Evolutionary conservation across 306 rosid species (phyloP).

Genomic region (Corylus americana): DNA sequence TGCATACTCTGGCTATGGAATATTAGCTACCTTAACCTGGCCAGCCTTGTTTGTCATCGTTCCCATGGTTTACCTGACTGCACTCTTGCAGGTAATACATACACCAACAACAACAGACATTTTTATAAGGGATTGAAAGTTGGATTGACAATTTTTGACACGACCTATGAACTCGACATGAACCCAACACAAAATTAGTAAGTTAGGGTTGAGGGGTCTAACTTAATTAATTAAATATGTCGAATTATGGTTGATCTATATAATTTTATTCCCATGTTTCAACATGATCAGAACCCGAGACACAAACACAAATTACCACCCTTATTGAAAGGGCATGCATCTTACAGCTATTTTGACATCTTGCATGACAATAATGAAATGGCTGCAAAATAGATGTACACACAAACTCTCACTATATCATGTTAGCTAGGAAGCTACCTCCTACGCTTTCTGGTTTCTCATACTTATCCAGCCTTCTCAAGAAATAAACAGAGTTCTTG

Average conservation of each 20-base stretch:
- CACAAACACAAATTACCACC: no score
- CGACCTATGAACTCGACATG: no score
- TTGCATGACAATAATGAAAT: background rate
- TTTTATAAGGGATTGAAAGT: background rate
- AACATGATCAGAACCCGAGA: no score
- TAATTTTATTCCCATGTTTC: no score
- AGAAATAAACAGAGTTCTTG: no score
- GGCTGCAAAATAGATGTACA: background rate
- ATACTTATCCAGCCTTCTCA: no score
- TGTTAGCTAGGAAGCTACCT: background rate
- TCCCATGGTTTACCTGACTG: constrained; percentile 41
- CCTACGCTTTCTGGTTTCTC: background rate
- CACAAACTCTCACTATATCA: background rate
- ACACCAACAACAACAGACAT: background rate
- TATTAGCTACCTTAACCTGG: constrained; percentile 54
- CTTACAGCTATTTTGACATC: background rate
- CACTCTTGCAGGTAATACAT: constrained; percentile 45
- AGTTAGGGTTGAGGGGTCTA: no score
- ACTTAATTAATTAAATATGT: no score
- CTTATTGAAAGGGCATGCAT: background rate
- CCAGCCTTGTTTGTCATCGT: constrained; percentile 47
- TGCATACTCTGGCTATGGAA: constrained; percentile 21
- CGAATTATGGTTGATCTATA: no score
- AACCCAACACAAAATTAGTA: no score
- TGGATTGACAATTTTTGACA: no score